Evolutionary conservation across 306 rosid species (phyloP).

Genomic region (Aeschynomene evenia): DNA sequence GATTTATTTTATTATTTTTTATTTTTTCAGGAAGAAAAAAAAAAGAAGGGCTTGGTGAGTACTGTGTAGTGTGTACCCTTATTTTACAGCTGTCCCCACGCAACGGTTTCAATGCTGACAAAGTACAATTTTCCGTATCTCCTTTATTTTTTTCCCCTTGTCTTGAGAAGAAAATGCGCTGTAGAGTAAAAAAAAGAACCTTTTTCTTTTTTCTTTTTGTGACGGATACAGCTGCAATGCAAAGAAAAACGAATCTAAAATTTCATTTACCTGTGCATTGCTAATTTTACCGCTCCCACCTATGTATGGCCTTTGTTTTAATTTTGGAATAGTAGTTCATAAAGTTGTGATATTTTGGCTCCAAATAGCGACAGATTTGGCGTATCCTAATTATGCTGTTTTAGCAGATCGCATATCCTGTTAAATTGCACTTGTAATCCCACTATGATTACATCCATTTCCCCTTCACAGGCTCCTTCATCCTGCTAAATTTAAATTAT

Average conservation of each 20-base stretch:
- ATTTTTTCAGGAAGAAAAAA: background rate
- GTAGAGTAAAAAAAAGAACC: background rate
- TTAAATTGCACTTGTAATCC: background rate
- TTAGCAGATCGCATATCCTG: background rate
- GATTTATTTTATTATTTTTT: background rate
- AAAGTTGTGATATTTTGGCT: background rate
- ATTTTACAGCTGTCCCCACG: constrained; percentile 38
- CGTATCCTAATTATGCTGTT: background rate
- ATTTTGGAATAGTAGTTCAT: background rate
- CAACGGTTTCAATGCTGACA: constrained; percentile 31
- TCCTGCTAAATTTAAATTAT: background rate
- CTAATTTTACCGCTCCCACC: background rate
- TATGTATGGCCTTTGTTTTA: background rate
- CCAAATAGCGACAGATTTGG: background rate
- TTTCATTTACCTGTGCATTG: background rate
- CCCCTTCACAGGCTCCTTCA: background rate
- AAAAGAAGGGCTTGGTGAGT: background rate
- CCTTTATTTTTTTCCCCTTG: background rate
- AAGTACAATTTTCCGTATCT: constrained; percentile 37
- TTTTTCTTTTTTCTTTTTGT: too few relatives aligned
- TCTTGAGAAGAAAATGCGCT: background rate
- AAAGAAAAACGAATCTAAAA: background rate
- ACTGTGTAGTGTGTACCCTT: background rate
- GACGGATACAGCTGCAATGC: background rate
- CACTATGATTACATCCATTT: background rate